Conservation (phyloP, 495 filamentous ascomycete genomes). For the Xylaria venustula region DNA sequence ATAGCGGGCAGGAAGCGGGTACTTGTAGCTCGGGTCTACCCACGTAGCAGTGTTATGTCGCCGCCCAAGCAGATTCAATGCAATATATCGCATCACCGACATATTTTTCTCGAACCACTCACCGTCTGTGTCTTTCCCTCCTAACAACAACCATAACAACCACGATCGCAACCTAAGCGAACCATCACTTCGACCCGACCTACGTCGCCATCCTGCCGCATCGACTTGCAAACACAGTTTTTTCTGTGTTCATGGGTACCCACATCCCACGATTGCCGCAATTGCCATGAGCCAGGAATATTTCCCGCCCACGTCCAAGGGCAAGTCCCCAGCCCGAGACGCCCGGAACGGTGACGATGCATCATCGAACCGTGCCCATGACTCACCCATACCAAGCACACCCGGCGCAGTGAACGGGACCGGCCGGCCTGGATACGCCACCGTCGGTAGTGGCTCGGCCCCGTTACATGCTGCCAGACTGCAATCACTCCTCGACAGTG, state of each 20-base stretch:
- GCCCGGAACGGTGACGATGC: constrained; percentile 16
- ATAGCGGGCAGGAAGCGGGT: too few relatives aligned
- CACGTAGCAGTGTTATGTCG: too few relatives aligned
- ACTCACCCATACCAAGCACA: constrained; percentile 2
- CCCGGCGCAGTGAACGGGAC: constrained; percentile 18
- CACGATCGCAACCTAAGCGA: neutral
- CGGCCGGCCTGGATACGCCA: constrained; percentile 70
- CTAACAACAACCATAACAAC: neutral
- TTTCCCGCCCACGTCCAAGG: constrained; percentile 48
- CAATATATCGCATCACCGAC: neutral
- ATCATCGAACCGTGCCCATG: constrained; percentile 16
- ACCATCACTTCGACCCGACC: neutral
- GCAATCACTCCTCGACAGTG: constrained; percentile 73
- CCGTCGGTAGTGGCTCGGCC: constrained; percentile 77
- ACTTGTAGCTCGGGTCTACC: too few relatives aligned
- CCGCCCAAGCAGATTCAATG: neutral
- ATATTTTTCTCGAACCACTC: neutral
- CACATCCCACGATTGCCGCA: constrained; percentile 14
- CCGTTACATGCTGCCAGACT: constrained; percentile 66
- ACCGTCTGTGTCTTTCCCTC: neutral
- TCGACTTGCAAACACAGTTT: neutral
- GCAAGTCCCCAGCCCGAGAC: constrained; percentile 32
- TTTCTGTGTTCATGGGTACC: constrained; percentile 7
- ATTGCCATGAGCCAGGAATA: constrained; percentile 73
- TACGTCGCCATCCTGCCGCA: neutral